Evolutionary conservation across 1,139 yeast species (phyloP).

Genomic region (Pichia sp.): DNA sequence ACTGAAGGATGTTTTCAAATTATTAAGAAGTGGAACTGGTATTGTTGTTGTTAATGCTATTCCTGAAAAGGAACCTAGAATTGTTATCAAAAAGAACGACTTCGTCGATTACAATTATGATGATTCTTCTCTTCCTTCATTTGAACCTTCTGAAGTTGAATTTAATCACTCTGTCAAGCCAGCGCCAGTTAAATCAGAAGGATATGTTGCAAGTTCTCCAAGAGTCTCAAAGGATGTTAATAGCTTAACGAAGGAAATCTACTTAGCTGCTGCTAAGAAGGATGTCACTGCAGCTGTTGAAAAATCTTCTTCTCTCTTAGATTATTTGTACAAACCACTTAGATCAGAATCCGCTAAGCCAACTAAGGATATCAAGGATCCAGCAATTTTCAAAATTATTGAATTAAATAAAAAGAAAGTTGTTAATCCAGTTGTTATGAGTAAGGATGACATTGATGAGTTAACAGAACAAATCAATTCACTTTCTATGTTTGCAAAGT

Average conservation of each 20-base stretch:
- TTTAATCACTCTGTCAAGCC: too few relatives aligned
- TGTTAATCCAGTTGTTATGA: too few relatives aligned
- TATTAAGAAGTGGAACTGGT: conserved; percentile 6
- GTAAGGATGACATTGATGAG: neutral
- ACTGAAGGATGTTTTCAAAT: conserved; percentile 13
- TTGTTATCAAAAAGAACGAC: neutral
- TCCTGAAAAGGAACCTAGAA: neutral
- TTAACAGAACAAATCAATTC: neutral
- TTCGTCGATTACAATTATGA: conserved; percentile 30
- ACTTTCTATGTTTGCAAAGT: neutral
- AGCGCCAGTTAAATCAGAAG: too few relatives aligned
- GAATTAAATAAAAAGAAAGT: neutral
- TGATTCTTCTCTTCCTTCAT: conserved; percentile 37
- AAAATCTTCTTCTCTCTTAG: too few relatives aligned
- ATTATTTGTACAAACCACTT: too few relatives aligned
- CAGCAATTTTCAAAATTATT: neutral
- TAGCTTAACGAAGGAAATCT: too few relatives aligned
- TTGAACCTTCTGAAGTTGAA: too few relatives aligned
- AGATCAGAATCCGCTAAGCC: too few relatives aligned
- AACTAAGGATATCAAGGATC: neutral
- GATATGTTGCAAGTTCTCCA: too few relatives aligned
- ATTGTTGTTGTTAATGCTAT: conserved; percentile 1
- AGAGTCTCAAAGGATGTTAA: too few relatives aligned
- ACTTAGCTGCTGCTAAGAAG: too few relatives aligned
- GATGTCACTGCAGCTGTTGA: too few relatives aligned